phyloP scores from a whole-genome alignment of 805 yeast genomes.

The Phaffomyces opuntiae region DNA sequence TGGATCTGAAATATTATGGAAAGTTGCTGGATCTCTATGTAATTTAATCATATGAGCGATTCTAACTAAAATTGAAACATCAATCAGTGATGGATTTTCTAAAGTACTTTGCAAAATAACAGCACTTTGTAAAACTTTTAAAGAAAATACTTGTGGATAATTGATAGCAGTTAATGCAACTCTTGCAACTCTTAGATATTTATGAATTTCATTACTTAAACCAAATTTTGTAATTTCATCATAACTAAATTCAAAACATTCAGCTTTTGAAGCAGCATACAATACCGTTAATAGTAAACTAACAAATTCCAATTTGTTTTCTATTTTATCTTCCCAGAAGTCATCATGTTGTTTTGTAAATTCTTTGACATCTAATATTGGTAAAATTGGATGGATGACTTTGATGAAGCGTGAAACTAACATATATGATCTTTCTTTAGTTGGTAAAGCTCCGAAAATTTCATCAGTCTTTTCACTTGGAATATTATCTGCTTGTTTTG shows the following conservation, averaged over 20 bases:
- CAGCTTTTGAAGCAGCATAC: constrained; percentile 53
- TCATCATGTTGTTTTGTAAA: constrained; percentile 39
- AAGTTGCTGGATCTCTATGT: constrained; percentile 53
- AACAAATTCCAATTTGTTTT: constrained; percentile 37
- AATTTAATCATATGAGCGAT: constrained; percentile 49
- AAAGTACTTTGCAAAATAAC: constrained; percentile 45
- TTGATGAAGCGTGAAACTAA: constrained; percentile 41
- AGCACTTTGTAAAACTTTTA: constrained; percentile 38
- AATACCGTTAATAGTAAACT: constrained; percentile 45
- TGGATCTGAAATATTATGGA: constrained; percentile 41
- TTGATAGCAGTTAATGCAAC: constrained; percentile 42
- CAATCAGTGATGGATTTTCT: constrained; percentile 51
- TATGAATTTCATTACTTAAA: constrained; percentile 38
- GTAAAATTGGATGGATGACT: constrained; percentile 51
- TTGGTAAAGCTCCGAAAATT: constrained; percentile 39
- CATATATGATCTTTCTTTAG: constrained; percentile 38
- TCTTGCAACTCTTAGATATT: constrained; percentile 42
- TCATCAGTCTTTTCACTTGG: constrained; percentile 25
- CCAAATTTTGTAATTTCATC: constrained; percentile 24
- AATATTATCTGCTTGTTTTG: constrained; percentile 18
- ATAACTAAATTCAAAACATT: constrained; percentile 51
- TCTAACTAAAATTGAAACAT: constrained; percentile 47
- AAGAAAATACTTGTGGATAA: constrained; percentile 39
- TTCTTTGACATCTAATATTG: constrained; percentile 40
- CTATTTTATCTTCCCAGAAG: constrained; percentile 36